Base-by-base conservation (phyloP, 805 yeast species). In the Teunomyces atbi region DNA sequence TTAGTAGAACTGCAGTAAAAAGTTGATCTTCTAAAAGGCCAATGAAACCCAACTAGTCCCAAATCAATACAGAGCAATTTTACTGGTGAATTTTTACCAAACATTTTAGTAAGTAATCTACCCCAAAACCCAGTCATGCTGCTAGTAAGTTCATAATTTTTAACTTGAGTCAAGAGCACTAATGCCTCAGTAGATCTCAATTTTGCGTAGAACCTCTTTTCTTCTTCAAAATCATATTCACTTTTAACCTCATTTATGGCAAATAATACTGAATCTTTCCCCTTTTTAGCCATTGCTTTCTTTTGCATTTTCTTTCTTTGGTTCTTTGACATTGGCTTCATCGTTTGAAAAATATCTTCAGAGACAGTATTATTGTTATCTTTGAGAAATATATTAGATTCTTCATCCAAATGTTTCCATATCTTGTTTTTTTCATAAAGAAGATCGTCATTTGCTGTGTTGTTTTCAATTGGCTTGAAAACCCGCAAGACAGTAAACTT, bases 1-100 rank as follows among this genome's bases (percentile, higher is more conserved):
- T 58, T 62, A 4, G 74, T 62, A n/a, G 66, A 61, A 12, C 69
- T 52, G 18, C 71, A 64, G 50, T 64, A 73, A 47, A 70, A 66
- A 28, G 67, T 65, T 5, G 73, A 55, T 47, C 72, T 66, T 12
- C 72, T 58, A 52, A 72, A 72, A 10, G 77, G 77, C 77, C 76
- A 72, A 52, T 72, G 77, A 41, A 71, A 70, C 1, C 70, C 76
- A 19, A 71, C 45, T 19, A 72, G 57, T 1, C 76, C 76, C 57
- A 72, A 53, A 15, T 71, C 59, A 12, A 72, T 62, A 36, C 68
- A 62, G 7, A 69, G 50, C 11, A 68, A 53, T 49, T 65, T 63
- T 45, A 55, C 51, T 2, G 45, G 52, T 2, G 74, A 65, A 7
- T 58, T 43, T 28, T 56, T 50, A 13, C 76, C 77, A 28, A 70